Percentiles rank a stretch among this genome's conserved stretches.
phyloP scores from a whole-genome alignment of 2,329 filamentous ascomycete species.

The Aspergillus fructus region DNA sequence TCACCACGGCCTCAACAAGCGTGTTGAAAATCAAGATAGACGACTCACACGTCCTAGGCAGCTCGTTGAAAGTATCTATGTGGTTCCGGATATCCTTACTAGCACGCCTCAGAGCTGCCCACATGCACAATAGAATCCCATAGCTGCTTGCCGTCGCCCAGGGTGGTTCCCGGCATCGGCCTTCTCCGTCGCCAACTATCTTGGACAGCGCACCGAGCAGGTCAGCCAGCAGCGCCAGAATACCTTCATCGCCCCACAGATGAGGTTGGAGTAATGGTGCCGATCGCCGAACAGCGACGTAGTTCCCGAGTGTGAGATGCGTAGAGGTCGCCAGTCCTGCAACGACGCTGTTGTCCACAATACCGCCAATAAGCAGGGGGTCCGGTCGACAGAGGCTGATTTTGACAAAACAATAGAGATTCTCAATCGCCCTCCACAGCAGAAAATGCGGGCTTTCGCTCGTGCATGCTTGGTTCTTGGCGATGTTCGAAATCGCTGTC shows the following conservation, averaged over 20 bases:
- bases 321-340: constrained; percentile 33
- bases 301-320: constrained; percentile 22
- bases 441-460: neutral
- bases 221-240: neutral
- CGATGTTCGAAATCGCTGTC: neutral
- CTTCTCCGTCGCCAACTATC: constrained; percentile 12
- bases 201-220: neutral
- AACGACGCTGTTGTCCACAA: constrained; percentile 33
- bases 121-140: constrained; percentile 30
- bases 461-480: neutral
- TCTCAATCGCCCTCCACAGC: constrained; percentile 20
- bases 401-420: constrained; percentile 27
- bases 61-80: constrained; percentile 15
- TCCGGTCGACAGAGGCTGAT: constrained; percentile 34
- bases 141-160: constrained; percentile 32
- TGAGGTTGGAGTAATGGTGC: neutral
- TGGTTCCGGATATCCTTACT: constrained; percentile 23
- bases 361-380: constrained; percentile 34
- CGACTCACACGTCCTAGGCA: constrained; percentile 21
- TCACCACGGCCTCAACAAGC: constrained; percentile 17
- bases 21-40: constrained; percentile 27
- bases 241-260: neutral
- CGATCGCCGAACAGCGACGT: neutral
- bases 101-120: constrained; percentile 29
- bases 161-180: constrained; percentile 27